These are phyloP conservation scores for Erythrophleum fordii DNA, from an alignment of 306 rosid species.

Conservation along the genomic window DNA sequence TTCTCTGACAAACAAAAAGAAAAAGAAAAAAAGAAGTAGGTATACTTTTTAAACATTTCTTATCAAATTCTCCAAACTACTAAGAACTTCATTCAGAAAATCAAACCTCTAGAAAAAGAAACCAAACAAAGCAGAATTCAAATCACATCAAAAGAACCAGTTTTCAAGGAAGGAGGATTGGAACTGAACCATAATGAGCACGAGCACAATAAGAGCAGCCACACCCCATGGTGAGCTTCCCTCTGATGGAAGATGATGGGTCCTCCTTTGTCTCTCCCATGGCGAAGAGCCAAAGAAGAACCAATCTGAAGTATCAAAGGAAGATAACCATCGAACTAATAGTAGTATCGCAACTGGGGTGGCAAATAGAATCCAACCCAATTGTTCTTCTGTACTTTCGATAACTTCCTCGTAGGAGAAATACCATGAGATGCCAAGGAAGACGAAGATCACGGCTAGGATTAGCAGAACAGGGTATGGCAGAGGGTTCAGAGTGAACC, in stretches of 20 bases:
- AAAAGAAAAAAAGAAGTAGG: not conserved
- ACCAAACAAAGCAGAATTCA: not conserved
- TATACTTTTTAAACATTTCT: not conserved
- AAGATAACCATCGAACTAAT: conserved; percentile 68
- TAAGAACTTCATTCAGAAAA: not conserved
- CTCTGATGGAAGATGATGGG: conserved; percentile 58
- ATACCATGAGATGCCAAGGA: conserved; percentile 68
- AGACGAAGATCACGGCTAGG: conserved; percentile 59
- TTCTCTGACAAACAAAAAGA: not conserved
- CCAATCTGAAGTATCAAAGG: conserved; percentile 58
- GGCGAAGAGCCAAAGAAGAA: conserved; percentile 53
- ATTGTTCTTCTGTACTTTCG: conserved; percentile 58
- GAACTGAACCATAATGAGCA: conserved; percentile 71
- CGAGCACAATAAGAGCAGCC: conserved; percentile 74
- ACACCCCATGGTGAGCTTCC: conserved; percentile 98
- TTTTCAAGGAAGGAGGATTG: conserved; percentile 70
- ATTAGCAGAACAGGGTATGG: conserved; percentile 79
- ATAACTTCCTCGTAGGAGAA: conserved; percentile 61
- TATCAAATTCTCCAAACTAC: not conserved
- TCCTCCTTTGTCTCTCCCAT: conserved; percentile 59
- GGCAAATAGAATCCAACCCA: conserved; percentile 61
- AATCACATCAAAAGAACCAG: conserved; percentile 55
- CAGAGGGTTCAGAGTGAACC: conserved; percentile 60
- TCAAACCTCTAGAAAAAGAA: conserved; percentile 26
- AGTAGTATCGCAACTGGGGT: conserved; percentile 60